Evolutionary conservation across 441 rosid genomes (phyloP), one percentile per base, ranked within the genome.

Genomic region (Isatis lusitanica): DNA sequence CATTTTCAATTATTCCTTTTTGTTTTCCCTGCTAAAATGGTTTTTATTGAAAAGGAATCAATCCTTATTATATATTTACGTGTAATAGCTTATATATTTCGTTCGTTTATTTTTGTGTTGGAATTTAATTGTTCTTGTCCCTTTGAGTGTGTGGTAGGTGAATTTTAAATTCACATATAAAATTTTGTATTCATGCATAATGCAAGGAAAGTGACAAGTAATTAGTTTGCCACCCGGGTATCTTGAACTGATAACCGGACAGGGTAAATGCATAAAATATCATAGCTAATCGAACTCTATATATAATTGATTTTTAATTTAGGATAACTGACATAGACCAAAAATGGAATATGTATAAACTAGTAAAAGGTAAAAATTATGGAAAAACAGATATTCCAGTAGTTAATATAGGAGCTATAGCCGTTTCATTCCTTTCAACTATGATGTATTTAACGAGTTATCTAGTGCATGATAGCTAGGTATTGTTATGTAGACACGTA

Each of bases 141-240:
- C 43, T 12, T 47, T 48, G 46, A 58, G 18, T 63, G 53, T 66
- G 66, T 39, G 67, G 77, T 74, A 39, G 72, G 43, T 74, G 53
- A 48, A 13, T 66, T 74, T 65, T 74, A 26, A 56, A 48, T 48
- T 44, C 57, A 33, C 47, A 43, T 31, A 0, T 33, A 31, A 21
- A 9, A 46, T 70, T 48, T n/a, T 21, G 44, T 33, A 48, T 47
- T 24, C 26, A 61, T 62, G 38, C 11, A 43, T 43, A 16, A 42
- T 61, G 52, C n/a, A 70, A 36, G 31, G 51, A 63, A 60, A 60
- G 18, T 70, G 67, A 62, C 53, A 50, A 61, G 11, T 61, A 60
- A 11, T 33, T 21, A 47, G 7, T 28, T 38, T 38, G 68, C 42
- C n/a, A 5, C 16, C 74, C 39, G 16, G 33, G 39, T n/a, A 36